These are phyloP conservation scores for Aspergillus homomorphus DNA, from an alignment of 495 filamentous ascomycete species.

Conservation along the genomic window DNA sequence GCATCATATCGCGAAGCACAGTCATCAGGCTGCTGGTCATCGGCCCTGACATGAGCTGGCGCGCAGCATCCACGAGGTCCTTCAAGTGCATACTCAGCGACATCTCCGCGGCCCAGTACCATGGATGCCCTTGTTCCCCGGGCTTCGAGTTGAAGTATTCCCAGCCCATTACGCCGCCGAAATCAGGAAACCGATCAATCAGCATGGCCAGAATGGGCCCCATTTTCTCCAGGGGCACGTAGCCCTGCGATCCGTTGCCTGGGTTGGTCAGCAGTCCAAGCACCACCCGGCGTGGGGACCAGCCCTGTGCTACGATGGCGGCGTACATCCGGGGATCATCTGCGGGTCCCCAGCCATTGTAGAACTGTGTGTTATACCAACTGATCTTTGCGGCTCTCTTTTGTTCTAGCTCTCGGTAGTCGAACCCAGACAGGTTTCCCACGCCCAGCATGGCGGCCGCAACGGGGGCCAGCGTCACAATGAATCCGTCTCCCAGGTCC, in stretches of 20 bases:
- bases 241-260: slow-evolving; percentile 60
- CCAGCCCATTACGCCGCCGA: slow-evolving; percentile 85
- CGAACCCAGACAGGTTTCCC: slow-evolving; percentile 70
- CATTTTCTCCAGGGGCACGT: slow-evolving; percentile 48
- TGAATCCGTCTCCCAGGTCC: slow-evolving; percentile 68
- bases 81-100: slow-evolving; percentile 49
- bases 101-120: slow-evolving; percentile 68
- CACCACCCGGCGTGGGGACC: slow-evolving; percentile 63
- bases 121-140: slow-evolving; percentile 56
- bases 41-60: slow-evolving; percentile 28
- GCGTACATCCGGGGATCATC: slow-evolving; percentile 59
- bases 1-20: slow-evolving; percentile 33
- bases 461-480: slow-evolving; percentile 78
- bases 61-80: slow-evolving; percentile 32
- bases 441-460: slow-evolving; percentile 62
- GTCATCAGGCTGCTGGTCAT: slow-evolving; percentile 31
- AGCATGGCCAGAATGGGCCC: slow-evolving; percentile 42
- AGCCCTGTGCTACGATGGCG: slow-evolving; percentile 59
- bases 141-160: slow-evolving; percentile 76
- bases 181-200: slow-evolving; percentile 54
- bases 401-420: slow-evolving; percentile 63
- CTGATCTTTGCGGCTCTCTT: slow-evolving; percentile 61
- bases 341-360: slow-evolving; percentile 73
- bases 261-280: slow-evolving; percentile 70
- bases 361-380: slow-evolving; percentile 87